Base-by-base conservation (phyloP, 1,284 basidiomycete species). In the Marasmius fiardii region DNA sequence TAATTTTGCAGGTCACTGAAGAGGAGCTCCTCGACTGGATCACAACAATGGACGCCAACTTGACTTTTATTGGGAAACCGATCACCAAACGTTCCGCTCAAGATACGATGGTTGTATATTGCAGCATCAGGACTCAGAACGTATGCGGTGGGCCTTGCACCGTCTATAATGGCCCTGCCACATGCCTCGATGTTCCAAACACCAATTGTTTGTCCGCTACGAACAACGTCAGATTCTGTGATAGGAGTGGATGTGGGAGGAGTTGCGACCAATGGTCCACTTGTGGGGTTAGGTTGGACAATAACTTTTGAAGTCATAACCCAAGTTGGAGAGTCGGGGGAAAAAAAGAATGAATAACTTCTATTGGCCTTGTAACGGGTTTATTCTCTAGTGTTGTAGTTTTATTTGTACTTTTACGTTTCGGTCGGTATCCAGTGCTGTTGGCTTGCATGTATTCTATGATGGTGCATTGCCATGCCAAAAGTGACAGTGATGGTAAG, bases 201-300 rank as follows among this genome's bases (percentile, higher is more conserved):
- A 68, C 67, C 4, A 52, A 62, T 14, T 70, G 68, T 35, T 58
- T 70, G 18, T 14, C 55, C 10, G 67, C 67, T 4, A 67, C 67
- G 7, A 53, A 34, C 7, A 60, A 68, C 43, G 62, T 68, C 28
- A 61, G 54, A 12, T 68, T 68, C 55, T 70, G 68, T 53, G 55
- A 60, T 28, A 18, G 49, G 16, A 31, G 34, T 6, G 48, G 51
- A 1, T 70, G 68, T 52, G 54, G 50, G 4, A 62, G 63, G 2
- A 59, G 51, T 33, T 70, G 68, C 56, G 61, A 67, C 52, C 50
- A 58, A 45, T 58, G 61, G 10, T 37, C 52, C 2, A 50, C 41
- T 35, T 68, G 65, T 34, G 63, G 59, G 31, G 60, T 52, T 8
- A 21, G 31, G 2, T 26, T 67, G 52, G 61, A 63, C 20, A 57